Base-by-base conservation (phyloP, 1,284 basidiomycete genomes). In the Cystobasidiaceae sp. region DNA sequence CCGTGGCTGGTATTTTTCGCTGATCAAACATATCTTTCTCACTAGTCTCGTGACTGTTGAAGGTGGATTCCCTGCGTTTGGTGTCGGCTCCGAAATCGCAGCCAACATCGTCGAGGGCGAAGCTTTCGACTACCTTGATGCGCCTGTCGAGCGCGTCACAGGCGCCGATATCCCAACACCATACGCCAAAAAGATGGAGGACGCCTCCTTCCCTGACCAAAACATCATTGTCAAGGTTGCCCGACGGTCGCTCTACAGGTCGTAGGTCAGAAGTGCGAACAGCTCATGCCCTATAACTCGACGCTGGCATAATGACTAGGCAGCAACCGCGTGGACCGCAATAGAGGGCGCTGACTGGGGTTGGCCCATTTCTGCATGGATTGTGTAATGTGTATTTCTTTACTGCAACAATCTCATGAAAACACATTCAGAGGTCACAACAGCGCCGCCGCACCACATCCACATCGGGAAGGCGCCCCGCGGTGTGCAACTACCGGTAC, bases 41-140 rank as follows among this genome's bases (percentile, higher is more conserved):
- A n/a, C n/a, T n/a, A 89, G 89, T 70, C 83, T 98, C 68, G 82
- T 98, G 67, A 91, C 90, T 62, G 93, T 93, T 67, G 96, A 99
- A 80, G 93, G 93, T 79, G 96, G 96, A 59, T 99, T 97, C 90
- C 96, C 96, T 50, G 87, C 85, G 54, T 98, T 97, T 78, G 92
- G 96, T 80, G 93, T 99, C 63, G 94, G 94, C 70, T 93, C 90
- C 73, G 96, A 99, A 80, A 96, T 99, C 52, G 67, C 68, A 7
- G 71, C 71, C 34, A 75, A 77, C 43, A 73, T 78, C 67, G 75
- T 93, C 69, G 94, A 98, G 83, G 92, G 90, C 74, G 88, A 93
- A 73, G 93, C 90, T 3, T 68, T 66, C 56, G 91, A 96, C 80
- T 94, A 90, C 81, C 86, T 97, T 51, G 96, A 99, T 80, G 93